Evolutionary conservation across 768 basidiomycete species (phyloP).

Genomic region (Podaxis mareebaensis): DNA sequence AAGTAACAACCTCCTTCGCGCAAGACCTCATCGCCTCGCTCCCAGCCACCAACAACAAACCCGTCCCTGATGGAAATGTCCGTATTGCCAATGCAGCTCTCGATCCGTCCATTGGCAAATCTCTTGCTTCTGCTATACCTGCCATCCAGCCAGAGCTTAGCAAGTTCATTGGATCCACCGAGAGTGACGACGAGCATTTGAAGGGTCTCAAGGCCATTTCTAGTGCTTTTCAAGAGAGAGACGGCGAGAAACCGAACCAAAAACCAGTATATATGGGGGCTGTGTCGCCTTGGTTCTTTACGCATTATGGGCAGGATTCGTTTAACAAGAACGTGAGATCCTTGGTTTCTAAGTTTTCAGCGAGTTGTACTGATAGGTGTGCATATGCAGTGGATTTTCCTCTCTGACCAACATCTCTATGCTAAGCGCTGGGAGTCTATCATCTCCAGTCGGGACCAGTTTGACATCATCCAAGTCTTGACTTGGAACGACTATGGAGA

Average conservation of each 20-base stretch:
- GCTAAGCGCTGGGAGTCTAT: conserved; percentile 68
- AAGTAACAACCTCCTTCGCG: conserved; percentile 48
- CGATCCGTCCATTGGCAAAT: conserved; percentile 16
- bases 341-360: neutral
- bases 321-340: conserved; percentile 72
- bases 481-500: conserved; percentile 80
- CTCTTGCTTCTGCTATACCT: conserved; percentile 20
- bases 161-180: conserved; percentile 46
- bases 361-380: neutral
- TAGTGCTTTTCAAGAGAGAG: conserved; percentile 24
- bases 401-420: conserved; percentile 69
- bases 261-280: conserved; percentile 47
- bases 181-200: conserved; percentile 58
- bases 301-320: conserved; percentile 65
- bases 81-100: conserved; percentile 16
- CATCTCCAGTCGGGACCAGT: conserved; percentile 51
- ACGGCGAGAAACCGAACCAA: conserved; percentile 26
- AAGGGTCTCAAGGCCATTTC: conserved; percentile 36
- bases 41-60: neutral
- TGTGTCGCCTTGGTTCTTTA: conserved; percentile 79
- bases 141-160: conserved; percentile 30
- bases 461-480: conserved; percentile 61
- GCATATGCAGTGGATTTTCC: conserved; percentile 54
- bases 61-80: neutral
- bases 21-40: conserved; percentile 27